Conservation (phyloP, 2,329 filamentous ascomycete genomes). For the Beauveria asiatica region DNA sequence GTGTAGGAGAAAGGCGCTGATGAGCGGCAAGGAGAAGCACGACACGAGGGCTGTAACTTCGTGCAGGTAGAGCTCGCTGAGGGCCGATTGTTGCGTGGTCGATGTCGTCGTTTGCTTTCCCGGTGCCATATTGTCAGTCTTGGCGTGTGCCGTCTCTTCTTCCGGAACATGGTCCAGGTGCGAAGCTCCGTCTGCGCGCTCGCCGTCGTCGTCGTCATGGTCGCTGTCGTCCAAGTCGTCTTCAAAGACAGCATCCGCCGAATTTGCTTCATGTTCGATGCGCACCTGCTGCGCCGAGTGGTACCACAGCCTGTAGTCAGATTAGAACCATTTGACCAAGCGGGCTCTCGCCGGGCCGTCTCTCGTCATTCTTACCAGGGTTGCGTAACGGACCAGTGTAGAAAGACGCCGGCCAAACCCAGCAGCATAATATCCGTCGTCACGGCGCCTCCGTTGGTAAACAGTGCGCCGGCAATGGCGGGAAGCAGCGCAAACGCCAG, state of each 20-base stretch:
- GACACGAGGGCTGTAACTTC: slow-evolving; percentile 66
- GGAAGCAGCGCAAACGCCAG: slow-evolving; percentile 77
- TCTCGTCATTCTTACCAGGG: slow-evolving; percentile 59
- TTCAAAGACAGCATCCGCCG: slow-evolving; percentile 32
- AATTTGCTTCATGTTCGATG: slow-evolving; percentile 41
- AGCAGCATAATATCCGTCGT: slow-evolving; percentile 80
- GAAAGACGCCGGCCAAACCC: slow-evolving; percentile 69
- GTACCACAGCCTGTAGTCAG: slow-evolving; percentile 57
- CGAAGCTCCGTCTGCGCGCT: slow-evolving; percentile 16
- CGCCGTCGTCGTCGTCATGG: slow-evolving; percentile 13
- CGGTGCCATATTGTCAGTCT: slow-evolving; percentile 15
- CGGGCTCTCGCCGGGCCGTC: background rate
- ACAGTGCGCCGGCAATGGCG: slow-evolving; percentile 74
- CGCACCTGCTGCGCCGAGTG: slow-evolving; percentile 58
- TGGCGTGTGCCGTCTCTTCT: slow-evolving; percentile 22
- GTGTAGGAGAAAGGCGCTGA: slow-evolving; percentile 80
- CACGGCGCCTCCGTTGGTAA: slow-evolving; percentile 73
- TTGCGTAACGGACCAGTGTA: slow-evolving; percentile 86
- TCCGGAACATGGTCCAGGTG: slow-evolving; percentile 37
- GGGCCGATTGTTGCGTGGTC: slow-evolving; percentile 29
- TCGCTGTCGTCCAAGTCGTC: slow-evolving; percentile 21
- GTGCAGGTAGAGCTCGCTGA: slow-evolving; percentile 61
- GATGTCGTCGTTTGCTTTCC: slow-evolving; percentile 14
- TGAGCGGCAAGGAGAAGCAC: slow-evolving; percentile 69
- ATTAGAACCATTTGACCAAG: background rate